Base-by-base conservation (phyloP, 352 stramenopile species). In the Discostella stelligera region DNA sequence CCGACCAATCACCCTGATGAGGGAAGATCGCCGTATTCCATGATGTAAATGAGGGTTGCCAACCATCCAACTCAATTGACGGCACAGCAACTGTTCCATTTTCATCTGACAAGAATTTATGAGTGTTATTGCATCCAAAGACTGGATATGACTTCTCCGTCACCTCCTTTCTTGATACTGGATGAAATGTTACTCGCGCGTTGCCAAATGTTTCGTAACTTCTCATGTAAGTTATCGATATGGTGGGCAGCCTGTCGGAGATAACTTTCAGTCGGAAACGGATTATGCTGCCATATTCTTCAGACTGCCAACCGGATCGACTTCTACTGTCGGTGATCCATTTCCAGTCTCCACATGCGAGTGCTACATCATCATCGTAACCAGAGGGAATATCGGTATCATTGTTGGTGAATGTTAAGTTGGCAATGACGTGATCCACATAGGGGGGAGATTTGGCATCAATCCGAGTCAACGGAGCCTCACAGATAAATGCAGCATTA, bases 301-400 rank as follows among this genome's bases (percentile, higher is more conserved):
- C 66, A 20, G 49, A 64, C 66, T 74, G 66, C 66, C 66, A 74
- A 32, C 66, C 66, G 3, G 66, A 74, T 60, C 66, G 44, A 20
- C 60, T 66, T 20, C 66, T 21, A 44, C 52, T 37, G 20, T 74
- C 66, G 13, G 66, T 74, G 10, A 67, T 52, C 66, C 66, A 74
- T 39, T 61, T 32, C 66, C 66, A 74, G 65, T 74, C 66, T 9
- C 66, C 66, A 32, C 66, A 74, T 18, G 46, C 67, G 1, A 74
- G 44, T 20, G 55, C 56, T 23, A 74, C 66, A 3, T 41, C 5
- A 2, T 63, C 44, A 60, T 52, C 6, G n/a, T 73, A 18, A 37
- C 55, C 30, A 18, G 16, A 20, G 9, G 23, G 2, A 32, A 32
- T 46, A 49, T 49, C 20, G 13, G 25, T 59, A 44, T 58, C 44